These are phyloP conservation scores for Stemphylium vesicarium DNA, from an alignment of 2,329 filamentous ascomycete species.

Conservation along the genomic window DNA sequence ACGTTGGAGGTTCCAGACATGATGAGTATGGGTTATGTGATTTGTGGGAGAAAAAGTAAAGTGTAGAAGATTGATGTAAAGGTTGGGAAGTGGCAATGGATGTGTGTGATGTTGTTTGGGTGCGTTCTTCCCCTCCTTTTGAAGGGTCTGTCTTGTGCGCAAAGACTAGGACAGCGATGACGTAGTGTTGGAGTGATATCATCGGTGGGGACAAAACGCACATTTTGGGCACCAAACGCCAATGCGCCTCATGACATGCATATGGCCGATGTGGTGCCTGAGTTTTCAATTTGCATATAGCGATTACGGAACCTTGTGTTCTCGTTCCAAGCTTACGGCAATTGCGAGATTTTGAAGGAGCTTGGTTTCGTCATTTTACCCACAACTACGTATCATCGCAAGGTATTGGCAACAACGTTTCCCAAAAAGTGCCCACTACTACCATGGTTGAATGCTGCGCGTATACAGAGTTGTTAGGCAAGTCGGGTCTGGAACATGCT, in stretches of 20 bases:
- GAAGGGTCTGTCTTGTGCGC: constrained; percentile 15
- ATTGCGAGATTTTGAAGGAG: constrained; percentile 7
- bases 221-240: constrained; percentile 22
- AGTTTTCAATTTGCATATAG: constrained; percentile 4
- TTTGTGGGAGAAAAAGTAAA: neutral
- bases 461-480: neutral
- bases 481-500: neutral
- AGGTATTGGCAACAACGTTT: neutral
- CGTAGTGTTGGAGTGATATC: constrained; percentile 32
- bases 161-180: constrained; percentile 26
- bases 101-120: constrained; percentile 1
- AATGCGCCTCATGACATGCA: constrained; percentile 18
- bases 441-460: neutral
- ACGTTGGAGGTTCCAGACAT: constrained; percentile 69
- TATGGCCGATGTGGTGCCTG: constrained; percentile 10
- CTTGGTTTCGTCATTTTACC: constrained; percentile 5
- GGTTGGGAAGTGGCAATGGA: neutral
- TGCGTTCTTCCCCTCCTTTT: constrained; percentile 13
- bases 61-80: neutral
- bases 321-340: neutral
- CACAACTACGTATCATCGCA: neutral
- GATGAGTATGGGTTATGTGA: constrained; percentile 27
- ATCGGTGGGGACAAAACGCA: constrained; percentile 31
- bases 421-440: neutral
- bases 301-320: neutral